Evolutionary conservation across 192 early-diverging fungal species (phyloP), one percentile per base, ranked within the genome.

Genomic region (Coemansia nantahalensis): DNA sequence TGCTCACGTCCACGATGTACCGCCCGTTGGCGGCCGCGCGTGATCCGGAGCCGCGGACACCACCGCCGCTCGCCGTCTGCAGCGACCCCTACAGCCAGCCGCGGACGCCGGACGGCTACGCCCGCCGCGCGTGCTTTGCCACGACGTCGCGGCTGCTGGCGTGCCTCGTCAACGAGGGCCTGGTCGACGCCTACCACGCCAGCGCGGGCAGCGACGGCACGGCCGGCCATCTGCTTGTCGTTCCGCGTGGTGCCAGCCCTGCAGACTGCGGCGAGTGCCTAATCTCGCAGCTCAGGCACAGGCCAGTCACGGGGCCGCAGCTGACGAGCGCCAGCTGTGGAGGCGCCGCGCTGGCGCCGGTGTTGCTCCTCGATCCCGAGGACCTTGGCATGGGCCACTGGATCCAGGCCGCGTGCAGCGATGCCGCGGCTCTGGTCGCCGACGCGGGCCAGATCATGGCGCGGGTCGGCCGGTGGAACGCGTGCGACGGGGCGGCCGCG

Each of bases 121-220:
- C 44, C 40, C 34, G 47, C 39, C 71, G 68, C n/a, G 59, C 77
- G 6, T 45, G 62, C 26, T 78, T 80, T 53, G 81, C 83, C 44
- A 80, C 79, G 2, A 51, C 62, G 8, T 82, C 83, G 10, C 76
- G 84, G n/a, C 61, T 84, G 6, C 48, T 84, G 17, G 42, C 74
- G 6, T 84, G 83, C 31, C 52, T 83, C 5, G 77, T 79, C 19
- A 82, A 78, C 33, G 84, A 86, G 61, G 34, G 42, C 5, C 63
- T 86, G 11, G 77, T 76, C 9, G 39, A 60, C 19, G 78, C 79
- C 19, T 57, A 57, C 58, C 78, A 72, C 44, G 51, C 77, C 12
- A 61, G 54, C 24, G 24, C 52, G 30, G 53, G 71, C 58, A 32
- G 43, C 21, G 41, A 59, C 22, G 48, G 43, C 8, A 39, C n/a